These are phyloP conservation scores for Paraurostyla sp. DNA, from an alignment of 73 alveolate genomes.

Conservation along the genomic window DNA sequence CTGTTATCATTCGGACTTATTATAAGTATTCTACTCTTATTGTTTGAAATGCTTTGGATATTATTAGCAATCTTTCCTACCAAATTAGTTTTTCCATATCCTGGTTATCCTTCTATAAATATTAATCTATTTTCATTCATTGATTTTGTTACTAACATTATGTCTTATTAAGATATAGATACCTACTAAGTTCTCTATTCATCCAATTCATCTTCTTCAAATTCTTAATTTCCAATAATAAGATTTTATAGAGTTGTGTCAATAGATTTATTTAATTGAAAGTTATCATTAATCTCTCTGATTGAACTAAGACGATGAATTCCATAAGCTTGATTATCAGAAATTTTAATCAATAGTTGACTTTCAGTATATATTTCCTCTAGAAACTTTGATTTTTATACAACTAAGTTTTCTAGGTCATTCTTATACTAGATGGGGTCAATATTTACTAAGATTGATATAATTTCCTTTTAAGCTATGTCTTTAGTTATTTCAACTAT, in stretches of 20 bases:
- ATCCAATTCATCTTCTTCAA: not conserved
- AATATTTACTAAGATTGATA: not conserved
- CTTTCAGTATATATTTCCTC: constrained; percentile 30
- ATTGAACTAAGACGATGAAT: not conserved
- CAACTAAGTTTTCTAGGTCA: constrained; percentile 2
- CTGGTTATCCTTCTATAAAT: not conserved
- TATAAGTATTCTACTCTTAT: not conserved
- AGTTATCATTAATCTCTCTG: not conserved
- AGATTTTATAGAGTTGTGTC: not conserved
- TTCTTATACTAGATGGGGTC: constrained; percentile 21
- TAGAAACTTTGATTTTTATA: not conserved
- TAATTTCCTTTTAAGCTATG: not conserved
- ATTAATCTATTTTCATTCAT: no score
- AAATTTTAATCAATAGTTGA: not conserved
- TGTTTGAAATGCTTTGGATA: not conserved
- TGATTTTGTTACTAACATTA: no score
- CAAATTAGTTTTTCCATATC: not conserved
- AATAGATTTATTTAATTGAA: not conserved
- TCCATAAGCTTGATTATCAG: not conserved
- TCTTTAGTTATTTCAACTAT: not conserved
- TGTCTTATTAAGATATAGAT: no score
- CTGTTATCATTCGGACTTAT: not conserved
- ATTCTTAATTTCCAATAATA: not conserved
- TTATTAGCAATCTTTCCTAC: not conserved
- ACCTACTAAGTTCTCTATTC: no score